Evolutionary conservation across 2,329 filamentous ascomycete species (phyloP), one percentile per base, ranked within the genome.

Genomic region (Colletotrichum sp.): DNA sequence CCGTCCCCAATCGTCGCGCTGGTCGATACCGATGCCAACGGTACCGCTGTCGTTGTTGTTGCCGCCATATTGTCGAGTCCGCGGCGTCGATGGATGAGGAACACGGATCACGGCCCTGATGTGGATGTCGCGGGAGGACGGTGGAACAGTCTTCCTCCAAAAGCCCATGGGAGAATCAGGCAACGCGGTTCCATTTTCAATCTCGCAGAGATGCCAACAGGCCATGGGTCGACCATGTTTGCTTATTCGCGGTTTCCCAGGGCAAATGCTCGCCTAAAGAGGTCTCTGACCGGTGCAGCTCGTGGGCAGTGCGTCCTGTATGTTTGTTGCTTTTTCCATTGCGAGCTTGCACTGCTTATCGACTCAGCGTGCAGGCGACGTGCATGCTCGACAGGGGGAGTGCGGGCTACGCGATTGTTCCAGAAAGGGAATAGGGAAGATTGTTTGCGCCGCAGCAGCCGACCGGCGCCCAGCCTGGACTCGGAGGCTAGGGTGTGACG

Each of bases 281-380:
- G 34, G 62, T 64, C 62, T n/a, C 21, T 64, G 34, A n/a, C 62
- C 9, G 21, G 62, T 64, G 62, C 30, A 39, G 44, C 44, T 52
- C 55, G 21, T 26, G 21, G 55, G 55, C 13, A 12, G 34, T 68
- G 28, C 28, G 44, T 34, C n/a, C n/a, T 60, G 66, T 30, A 39
- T 21, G 8, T n/a, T 70, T 15, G 26, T 72, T 75, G 62, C 73
- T 75, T 75, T 68, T 75, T 75, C 70, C 24, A n/a, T 32, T 21
- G 18, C 62, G 24, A 44, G 15, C 30, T 52, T 63, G 49, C 62
- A n/a, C 52, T 59, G 67, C 34, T 62, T 28, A 62, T 67, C 26
- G 60, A 66, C 16, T 18, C 70, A 16, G 44, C 39, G 57, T 65
- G 64, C 71, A 72, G 73, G 39, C 59, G 57, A 60, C 21, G 44